phyloP scores from a whole-genome alignment of 2,329 filamentous ascomycete species.

The Cladosporium sp. region DNA sequence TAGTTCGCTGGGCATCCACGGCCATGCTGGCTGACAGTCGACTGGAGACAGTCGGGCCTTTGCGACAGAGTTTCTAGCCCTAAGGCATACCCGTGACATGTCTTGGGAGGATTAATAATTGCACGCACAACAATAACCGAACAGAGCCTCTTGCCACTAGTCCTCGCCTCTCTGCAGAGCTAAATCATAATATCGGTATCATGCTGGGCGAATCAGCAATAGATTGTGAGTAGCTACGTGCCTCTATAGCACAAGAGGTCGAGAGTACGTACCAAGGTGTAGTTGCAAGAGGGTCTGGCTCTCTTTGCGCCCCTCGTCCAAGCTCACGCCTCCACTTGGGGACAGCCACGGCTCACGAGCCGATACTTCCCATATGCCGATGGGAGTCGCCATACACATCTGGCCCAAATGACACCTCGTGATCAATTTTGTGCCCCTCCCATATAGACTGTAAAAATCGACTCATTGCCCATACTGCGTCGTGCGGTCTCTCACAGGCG shows the following conservation, averaged over 20 bases:
- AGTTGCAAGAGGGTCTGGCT: not conserved
- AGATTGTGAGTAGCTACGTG: too few species aligned
- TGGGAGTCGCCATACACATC: not conserved
- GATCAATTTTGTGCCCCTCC: not conserved
- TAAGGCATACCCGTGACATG: not conserved
- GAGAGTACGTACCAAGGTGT: not conserved
- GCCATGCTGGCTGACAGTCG: not conserved
- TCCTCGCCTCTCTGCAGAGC: not conserved
- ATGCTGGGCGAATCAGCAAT: not conserved
- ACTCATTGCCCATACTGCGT: not conserved
- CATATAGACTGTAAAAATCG: not conserved
- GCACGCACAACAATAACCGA: not conserved
- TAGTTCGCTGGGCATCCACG: not conserved
- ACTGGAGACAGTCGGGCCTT: not conserved
- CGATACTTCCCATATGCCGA: not conserved
- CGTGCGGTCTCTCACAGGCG: not conserved
- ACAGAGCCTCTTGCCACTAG: not conserved
- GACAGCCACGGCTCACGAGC: slow-evolving; percentile 1
- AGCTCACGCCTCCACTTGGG: not conserved
- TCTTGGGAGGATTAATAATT: not conserved
- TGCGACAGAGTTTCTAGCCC: not conserved
- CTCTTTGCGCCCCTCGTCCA: not conserved
- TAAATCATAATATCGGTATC: too few species aligned
- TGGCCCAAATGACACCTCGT: not conserved
- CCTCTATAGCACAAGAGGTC: not conserved